Evolutionary conservation across 202 grass and related monocot genomes (phyloP).

Genomic region (Digitaria exilis): DNA sequence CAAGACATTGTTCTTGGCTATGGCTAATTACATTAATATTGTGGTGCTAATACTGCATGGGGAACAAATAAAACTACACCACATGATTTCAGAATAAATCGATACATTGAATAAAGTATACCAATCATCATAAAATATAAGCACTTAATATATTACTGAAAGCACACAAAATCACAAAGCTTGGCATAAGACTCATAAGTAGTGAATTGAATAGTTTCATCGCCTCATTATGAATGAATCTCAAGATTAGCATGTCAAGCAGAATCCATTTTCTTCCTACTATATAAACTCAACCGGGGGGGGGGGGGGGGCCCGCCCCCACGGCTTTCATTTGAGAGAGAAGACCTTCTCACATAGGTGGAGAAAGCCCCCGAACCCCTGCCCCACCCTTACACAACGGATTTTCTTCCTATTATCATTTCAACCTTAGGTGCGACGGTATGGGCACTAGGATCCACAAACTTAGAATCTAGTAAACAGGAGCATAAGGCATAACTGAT

Average conservation of each 20-base stretch:
- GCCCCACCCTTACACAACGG: too few species aligned
- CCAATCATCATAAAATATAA: conserved; percentile 28
- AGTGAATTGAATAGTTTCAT: background rate
- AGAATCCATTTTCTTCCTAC: background rate
- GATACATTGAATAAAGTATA: conserved; percentile 10
- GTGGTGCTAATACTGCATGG: conserved; percentile 3
- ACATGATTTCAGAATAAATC: background rate
- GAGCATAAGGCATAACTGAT: conserved; percentile 9
- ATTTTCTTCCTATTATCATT: conserved; percentile 28
- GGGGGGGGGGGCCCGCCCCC: too few species aligned
- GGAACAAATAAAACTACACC: conserved; percentile 5
- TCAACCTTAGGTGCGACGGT: conserved; percentile 3
- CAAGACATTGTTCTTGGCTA: conserved; percentile 18
- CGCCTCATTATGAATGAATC: background rate
- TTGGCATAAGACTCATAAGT: background rate
- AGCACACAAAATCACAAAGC: background rate
- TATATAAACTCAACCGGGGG: too few species aligned
- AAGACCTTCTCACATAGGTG: too few species aligned
- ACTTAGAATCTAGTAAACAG: background rate
- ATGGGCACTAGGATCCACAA: background rate
- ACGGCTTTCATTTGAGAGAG: too few species aligned
- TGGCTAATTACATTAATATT: conserved; percentile 27
- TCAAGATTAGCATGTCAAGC: conserved; percentile 7
- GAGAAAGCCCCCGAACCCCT: too few species aligned
- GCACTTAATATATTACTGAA: conserved; percentile 4